Base-by-base conservation (phyloP, 495 filamentous ascomycete species). In the Penicillium paradoxum region DNA sequence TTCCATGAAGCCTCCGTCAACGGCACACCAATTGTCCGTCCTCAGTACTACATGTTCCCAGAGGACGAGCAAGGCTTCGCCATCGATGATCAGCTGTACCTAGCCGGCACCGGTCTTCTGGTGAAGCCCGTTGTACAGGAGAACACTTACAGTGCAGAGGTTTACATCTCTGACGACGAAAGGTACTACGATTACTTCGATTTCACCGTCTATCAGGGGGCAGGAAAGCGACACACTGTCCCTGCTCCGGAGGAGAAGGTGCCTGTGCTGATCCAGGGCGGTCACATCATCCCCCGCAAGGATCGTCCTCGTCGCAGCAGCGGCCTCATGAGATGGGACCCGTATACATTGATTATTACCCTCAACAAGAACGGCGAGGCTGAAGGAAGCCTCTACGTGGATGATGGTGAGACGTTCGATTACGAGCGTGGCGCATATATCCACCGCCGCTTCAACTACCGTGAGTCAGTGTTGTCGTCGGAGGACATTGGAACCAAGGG, bases 171-270 rank as follows among this genome's bases (percentile, higher is more conserved):
- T 4, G 90, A 96, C 55, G 80, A 84, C 55, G 85, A 90, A 63
- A 79, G 84, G 49, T 98, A 98, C 75, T 97, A 89, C 63, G 88
- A 97, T 66, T 97, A 98, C 71, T 93, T 91, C 64, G 86, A 87
- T 57, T 96, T 87, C 70, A 83, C 84, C 18, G 71, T 81, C 37
- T 83, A 93, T 65, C 71, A 82, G 15, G 87, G 87, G 0, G 65
- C 79, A 9, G 85, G 90, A 50, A 83, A 85, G 64, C 74, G 63
- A 42, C 73, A 88, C 52, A 87, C 79, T 0, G 70, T 96, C 19
- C 72, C 79, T 0, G 88, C 93, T 1, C 89, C 91, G 1, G 73
- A 97, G 13, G 87, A 95, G 19, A 88, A 84, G 63, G 85, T 95
- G 13, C 92, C 93, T 0, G 60, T 98, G 14, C 72, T 98, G 47